Evolutionary conservation across 2,329 filamentous ascomycete species (phyloP).

Genomic region (Lasiodiplodia sp.): DNA sequence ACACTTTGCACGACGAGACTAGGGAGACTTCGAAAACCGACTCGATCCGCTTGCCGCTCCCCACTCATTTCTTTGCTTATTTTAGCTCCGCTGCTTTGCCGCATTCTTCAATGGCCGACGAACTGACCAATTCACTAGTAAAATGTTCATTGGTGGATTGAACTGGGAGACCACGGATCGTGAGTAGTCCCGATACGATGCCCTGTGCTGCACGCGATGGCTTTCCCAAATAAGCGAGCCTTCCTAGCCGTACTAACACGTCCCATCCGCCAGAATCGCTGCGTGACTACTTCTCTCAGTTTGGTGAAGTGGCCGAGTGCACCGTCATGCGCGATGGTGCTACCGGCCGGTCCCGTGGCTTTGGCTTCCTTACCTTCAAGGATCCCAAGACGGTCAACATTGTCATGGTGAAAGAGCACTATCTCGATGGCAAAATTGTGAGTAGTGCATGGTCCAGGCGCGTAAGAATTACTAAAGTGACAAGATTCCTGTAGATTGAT

Average conservation of each 20-base stretch:
- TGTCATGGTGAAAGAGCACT: constrained; percentile 99
- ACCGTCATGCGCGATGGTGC: constrained; percentile 99
- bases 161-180: constrained; percentile 99
- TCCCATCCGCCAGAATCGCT: constrained; percentile 76
- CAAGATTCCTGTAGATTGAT: constrained; percentile 73
- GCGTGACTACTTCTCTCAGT: constrained; percentile 96
- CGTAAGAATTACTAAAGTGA: neutral
- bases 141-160: constrained; percentile 99
- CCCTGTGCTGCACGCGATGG: neutral
- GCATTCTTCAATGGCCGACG: constrained; percentile 16
- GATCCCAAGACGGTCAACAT: constrained; percentile 98
- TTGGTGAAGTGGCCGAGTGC: constrained; percentile 95
- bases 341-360: constrained; percentile 91
- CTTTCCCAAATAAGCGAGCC: constrained; percentile 9
- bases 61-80: constrained; percentile 33
- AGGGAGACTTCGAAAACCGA: constrained; percentile 10
- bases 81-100: constrained; percentile 40
- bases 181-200: constrained; percentile 62
- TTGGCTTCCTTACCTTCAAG: constrained; percentile 97
- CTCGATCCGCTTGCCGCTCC: constrained; percentile 22
- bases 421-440: constrained; percentile 97
- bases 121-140: constrained; percentile 61
- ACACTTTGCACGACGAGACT: neutral
- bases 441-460: constrained; percentile 47
- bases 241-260: constrained; percentile 38